A percentile compares a stretch with the other conserved stretches of the same genome.
Conservation (phyloP, 148 eudicot species). For the Chenopodium album region DNA sequence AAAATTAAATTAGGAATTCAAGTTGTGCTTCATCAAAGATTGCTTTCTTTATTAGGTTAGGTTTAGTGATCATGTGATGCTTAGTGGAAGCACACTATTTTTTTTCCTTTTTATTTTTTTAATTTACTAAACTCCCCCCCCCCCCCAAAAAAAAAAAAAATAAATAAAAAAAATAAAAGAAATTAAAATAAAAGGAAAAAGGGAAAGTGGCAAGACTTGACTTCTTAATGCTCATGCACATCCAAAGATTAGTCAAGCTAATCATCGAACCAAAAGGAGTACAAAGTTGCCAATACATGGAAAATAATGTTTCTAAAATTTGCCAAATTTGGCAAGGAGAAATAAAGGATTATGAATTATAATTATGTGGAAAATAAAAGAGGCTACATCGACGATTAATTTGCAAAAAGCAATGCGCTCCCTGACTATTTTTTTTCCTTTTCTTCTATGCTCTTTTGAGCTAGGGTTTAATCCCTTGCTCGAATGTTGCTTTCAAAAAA, state of each 20-base stretch:
- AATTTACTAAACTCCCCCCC: not conserved
- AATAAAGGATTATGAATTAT: not conserved
- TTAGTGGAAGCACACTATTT: conserved; percentile 34
- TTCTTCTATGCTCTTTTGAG: not conserved
- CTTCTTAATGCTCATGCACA: conserved; percentile 24
- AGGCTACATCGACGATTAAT: conserved; percentile 5
- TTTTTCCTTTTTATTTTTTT: not conserved
- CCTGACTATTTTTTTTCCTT: not conserved
- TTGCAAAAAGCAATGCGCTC: not conserved
- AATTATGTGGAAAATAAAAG: not conserved
- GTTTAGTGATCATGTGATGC: conserved; percentile 29
- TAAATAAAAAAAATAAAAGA: no score
- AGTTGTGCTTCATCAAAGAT: conserved; percentile 3
- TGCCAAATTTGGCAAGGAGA: conserved; percentile 24
- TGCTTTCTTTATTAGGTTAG: conserved; percentile 9
- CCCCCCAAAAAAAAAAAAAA: not conserved
- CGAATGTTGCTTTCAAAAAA: conserved; percentile 21
- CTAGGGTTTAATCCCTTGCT: conserved; percentile 8
- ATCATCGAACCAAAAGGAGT: not conserved
- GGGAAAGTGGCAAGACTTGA: not conserved
- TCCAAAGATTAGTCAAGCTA: not conserved
- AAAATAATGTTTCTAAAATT: conserved; percentile 12
- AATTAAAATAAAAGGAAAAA: not conserved
- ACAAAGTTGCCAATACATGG: conserved; percentile 7
- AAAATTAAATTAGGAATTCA: conserved; percentile 7